These are phyloP conservation scores for Actinidia chinensis DNA, from an alignment of 179 eudicot genomes.

Conservation along the genomic window DNA sequence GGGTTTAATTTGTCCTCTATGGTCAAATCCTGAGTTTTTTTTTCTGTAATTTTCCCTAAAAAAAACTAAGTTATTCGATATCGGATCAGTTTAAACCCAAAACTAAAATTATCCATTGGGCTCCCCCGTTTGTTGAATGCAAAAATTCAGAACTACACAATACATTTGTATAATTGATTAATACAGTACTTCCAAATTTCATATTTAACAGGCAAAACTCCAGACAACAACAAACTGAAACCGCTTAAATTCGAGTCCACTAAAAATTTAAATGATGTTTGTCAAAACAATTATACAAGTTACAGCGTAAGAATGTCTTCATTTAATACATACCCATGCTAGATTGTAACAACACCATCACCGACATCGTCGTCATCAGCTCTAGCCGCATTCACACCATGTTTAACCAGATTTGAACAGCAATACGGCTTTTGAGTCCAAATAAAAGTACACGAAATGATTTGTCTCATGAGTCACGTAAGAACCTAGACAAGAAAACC, in stretches of 20 bases:
- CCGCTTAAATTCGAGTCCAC: background rate
- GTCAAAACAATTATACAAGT: slow-evolving; percentile 16
- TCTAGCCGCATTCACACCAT: slow-evolving; percentile 5
- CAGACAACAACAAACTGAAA: background rate
- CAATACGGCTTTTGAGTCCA: slow-evolving; percentile 83
- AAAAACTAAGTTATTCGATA: no score
- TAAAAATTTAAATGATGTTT: background rate
- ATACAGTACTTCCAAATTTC: no score
- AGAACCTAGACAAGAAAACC: slow-evolving; percentile 53
- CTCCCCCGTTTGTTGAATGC: no score
- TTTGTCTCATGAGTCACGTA: slow-evolving; percentile 96
- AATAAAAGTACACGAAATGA: slow-evolving; percentile 91
- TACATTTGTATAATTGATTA: no score
- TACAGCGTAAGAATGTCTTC: slow-evolving; percentile 2
- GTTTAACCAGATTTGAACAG: slow-evolving; percentile 92
- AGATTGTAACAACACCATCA: slow-evolving; percentile 16
- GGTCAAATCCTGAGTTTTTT: no score
- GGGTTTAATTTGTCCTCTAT: no score
- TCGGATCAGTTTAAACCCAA: no score
- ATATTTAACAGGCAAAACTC: background rate
- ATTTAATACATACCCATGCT: slow-evolving; percentile 6
- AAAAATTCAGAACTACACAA: no score
- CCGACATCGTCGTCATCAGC: background rate
- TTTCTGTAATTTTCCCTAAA: no score
- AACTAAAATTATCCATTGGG: no score